These are phyloP conservation scores for Colletotrichum sp. DNA, from an alignment of 2,329 filamentous ascomycete genomes.

Conservation along the genomic window DNA sequence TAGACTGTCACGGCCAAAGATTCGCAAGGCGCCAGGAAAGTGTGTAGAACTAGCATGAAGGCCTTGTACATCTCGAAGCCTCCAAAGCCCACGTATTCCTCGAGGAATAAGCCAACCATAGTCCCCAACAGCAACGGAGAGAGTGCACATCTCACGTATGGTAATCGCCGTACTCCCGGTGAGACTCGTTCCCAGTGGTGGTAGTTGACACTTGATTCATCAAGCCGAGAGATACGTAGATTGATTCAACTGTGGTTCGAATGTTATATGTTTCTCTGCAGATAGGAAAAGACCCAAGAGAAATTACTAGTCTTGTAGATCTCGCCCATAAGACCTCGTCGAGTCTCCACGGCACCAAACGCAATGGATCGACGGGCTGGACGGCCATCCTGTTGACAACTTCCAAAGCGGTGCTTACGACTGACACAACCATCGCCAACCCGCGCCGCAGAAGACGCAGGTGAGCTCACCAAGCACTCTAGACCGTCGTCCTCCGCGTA, in stretches of 20 bases:
- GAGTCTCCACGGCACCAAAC: not conserved
- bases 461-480: not conserved
- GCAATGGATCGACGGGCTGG: not conserved
- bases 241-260: not conserved
- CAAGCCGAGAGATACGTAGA: too few species aligned
- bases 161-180: not conserved
- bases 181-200: not conserved
- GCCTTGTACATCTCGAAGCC: not conserved
- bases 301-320: not conserved
- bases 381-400: rapidly evolving
- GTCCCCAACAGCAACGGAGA: not conserved
- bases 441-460: not conserved
- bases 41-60: not conserved
- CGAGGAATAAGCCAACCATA: not conserved
- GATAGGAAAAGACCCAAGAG: not conserved
- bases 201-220: not conserved
- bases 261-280: not conserved
- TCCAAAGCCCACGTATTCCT: not conserved
- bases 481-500: not conserved
- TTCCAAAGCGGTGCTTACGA: not conserved
- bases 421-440: not conserved
- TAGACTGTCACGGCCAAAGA: not conserved
- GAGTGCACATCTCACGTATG: not conserved
- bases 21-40: not conserved
- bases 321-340: not conserved